A percentile compares a stretch with the other conserved stretches of the same genome.
Evolutionary conservation across 169 alveolate species (phyloP).

Genomic region (Plasmodium reichenowi): DNA sequence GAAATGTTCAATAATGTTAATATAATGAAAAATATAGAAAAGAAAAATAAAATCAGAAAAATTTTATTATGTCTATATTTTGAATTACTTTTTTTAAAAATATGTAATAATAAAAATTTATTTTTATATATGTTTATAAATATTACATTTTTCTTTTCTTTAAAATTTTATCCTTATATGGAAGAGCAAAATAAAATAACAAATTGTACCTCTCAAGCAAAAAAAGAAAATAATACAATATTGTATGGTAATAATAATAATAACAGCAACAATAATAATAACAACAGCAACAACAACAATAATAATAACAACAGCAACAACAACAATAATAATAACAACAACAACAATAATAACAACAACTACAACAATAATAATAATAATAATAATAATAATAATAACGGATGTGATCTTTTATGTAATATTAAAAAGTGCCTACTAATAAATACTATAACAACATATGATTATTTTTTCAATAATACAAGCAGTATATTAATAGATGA

Average conservation of each 20-base stretch:
- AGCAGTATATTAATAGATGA: constrained; percentile 6
- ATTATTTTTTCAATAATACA: constrained; percentile 37
- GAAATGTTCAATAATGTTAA: constrained; percentile 31
- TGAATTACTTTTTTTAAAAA: constrained; percentile 34
- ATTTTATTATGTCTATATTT: constrained; percentile 49
- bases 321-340: neutral
- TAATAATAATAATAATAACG: neutral
- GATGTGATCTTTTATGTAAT: neutral
- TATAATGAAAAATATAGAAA: constrained; percentile 44
- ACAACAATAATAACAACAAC: neutral
- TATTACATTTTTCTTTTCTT: constrained; percentile 36
- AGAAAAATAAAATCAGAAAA: constrained; percentile 59
- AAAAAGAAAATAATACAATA: too few relatives aligned
- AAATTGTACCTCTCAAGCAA: too few relatives aligned
- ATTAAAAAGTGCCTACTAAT: constrained; percentile 19
- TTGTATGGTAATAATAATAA: too few relatives aligned
- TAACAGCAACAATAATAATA: neutral
- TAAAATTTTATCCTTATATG: constrained; percentile 10
- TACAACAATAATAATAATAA: neutral
- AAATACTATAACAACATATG: constrained; percentile 26
- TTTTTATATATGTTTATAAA: constrained; percentile 58
- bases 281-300: neutral
- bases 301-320: neutral
- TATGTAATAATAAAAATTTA: constrained; percentile 44
- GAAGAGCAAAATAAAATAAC: constrained; percentile 5